Percentiles rank a stretch among this genome's conserved stretches.
Evolutionary conservation across 2,329 filamentous ascomycete species (phyloP).

Genomic region (Colletotrichum trifolii): DNA sequence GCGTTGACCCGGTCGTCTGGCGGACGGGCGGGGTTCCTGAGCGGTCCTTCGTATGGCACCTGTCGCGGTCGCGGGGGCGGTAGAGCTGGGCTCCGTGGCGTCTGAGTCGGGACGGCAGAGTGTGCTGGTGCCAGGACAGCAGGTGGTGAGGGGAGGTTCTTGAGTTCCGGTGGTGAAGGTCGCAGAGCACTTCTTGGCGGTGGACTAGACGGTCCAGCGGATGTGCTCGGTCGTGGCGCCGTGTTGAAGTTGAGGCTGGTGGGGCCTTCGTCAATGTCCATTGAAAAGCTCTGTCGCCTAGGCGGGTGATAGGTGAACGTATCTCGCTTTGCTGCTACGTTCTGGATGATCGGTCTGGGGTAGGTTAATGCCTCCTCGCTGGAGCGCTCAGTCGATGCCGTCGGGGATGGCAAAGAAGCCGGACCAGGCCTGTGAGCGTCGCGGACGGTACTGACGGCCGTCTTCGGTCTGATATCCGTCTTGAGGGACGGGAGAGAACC

Average conservation of each 20-base stretch:
- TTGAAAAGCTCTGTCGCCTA: slow-evolving; percentile 59
- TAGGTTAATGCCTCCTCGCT: slow-evolving; percentile 52
- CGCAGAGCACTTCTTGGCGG: slow-evolving; percentile 35
- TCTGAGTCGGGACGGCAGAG: not conserved
- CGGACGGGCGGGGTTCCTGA: slow-evolving; percentile 10
- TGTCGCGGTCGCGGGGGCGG: slow-evolving; percentile 26
- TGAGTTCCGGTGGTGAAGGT: slow-evolving; percentile 31
- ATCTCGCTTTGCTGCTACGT: slow-evolving; percentile 62
- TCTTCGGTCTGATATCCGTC: slow-evolving; percentile 36
- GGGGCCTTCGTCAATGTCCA: slow-evolving; percentile 54
- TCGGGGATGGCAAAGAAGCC: slow-evolving; percentile 55
- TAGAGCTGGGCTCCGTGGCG: not conserved
- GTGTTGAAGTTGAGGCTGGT: slow-evolving; percentile 15
- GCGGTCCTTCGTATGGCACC: slow-evolving; percentile 24
- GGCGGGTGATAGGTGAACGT: slow-evolving; percentile 59
- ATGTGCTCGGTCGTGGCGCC: not conserved
- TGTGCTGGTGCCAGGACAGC: not conserved
- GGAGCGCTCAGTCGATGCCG: slow-evolving; percentile 51
- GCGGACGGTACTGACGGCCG: slow-evolving; percentile 38
- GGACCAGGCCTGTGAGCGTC: slow-evolving; percentile 44
- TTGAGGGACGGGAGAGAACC: slow-evolving; percentile 38
- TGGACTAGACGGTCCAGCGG: slow-evolving; percentile 8
- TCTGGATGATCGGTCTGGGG: slow-evolving; percentile 57
- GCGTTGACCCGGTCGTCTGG: slow-evolving; percentile 10
- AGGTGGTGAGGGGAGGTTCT: slow-evolving; percentile 5